Base-by-base conservation (phyloP, 441 rosid genomes). In the Geranium incanum region DNA sequence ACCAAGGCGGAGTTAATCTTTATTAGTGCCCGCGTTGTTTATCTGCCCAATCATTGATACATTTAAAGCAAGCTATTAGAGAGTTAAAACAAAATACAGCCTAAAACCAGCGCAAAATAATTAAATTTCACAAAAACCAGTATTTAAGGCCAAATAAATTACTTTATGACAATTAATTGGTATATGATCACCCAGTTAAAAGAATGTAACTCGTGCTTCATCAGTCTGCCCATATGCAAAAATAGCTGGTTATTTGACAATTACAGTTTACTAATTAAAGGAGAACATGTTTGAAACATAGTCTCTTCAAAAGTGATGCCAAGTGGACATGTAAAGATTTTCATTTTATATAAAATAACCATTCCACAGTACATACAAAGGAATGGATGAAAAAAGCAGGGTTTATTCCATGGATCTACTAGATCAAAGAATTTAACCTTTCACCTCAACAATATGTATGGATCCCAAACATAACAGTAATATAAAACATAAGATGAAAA, bases 1-100 rank as follows among this genome's bases (percentile, higher is more conserved):
- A 21, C 21, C 21, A 21, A 21, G 21, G 21, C 21, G 21, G 21
- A 21, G 21, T 21, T 21, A 21, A 13, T 97, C 98, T 83, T 93
- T 93, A 76, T 89, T 93, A 16, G 91, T 87, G 78, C 97, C 98
- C 50, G 94, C 95, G 71, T 89, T 93, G 74, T 93, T 93, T 79
- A 90, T 88, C 94, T 93, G 87, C 60, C 68, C 45, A 59, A 45
- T 13, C 48, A n/a, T 72, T 11, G 43, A 78, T 70, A 76, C 0
- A 65, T 8, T 59, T 63, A 37, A 62, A 6, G 7, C 38, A 38
- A 65, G 1, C 57, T 9, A 48, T 48, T 48, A 48, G n/a, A 48
- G n/a, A 48, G n/a, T 9, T 12, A 12, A 43, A 43, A 43, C 50
- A 43, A 43, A 43, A 7, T 43, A 3, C 57, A 48, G 12, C 3